Evolutionary conservation across 768 basidiomycete genomes (phyloP), one percentile per base, ranked within the genome.

Genomic region (Daedaleopsis nitida): DNA sequence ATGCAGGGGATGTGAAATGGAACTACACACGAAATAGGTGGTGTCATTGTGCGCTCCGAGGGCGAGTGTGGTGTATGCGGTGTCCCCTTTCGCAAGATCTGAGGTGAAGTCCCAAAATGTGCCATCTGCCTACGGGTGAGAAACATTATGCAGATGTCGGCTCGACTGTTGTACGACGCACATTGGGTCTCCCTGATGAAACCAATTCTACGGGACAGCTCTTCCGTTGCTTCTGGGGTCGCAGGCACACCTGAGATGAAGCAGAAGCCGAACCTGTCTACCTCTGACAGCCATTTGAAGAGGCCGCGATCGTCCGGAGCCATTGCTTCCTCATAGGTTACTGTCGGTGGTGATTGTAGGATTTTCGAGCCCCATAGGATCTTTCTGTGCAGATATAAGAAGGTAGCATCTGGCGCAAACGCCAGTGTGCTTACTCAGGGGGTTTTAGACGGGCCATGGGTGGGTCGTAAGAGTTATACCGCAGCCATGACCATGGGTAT

Each of bases 61-160:
- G 0, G 89, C 90, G 48, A 96, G 75, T 7, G 87, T 92, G 5
- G 94, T 94, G 76, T 99, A 99, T 0, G 96, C 95, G 9, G 94
- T 91, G 72, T 99, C 96, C 13, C 94, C 94, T 68, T 89, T 94
- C 17, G 88, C 86, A 21, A 96, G 81, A 70, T 96, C 88, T 0
- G 96, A 86, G 0, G 94, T 97, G 69, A 98, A 96, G 69, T 98
- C 94, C 96, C 96, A 99, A 75, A 98, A 96, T 59, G 86, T 87
- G 37, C 96, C 96, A 68, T 98, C 94, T 95, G 64, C 1, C 38
- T 4, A 5, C 19, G n/a, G 13, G 23, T 59, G 8, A 58, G 37
- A 24, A 21, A 17, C 49, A 32, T 11, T 32, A 61, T 17, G 16
- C 27, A 35, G 32, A 44, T 35, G 45, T 12, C 10, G n/a, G 16